A percentile compares a stretch with the other conserved stretches of the same genome.
phyloP scores from a whole-genome alignment of 2,329 filamentous ascomycete genomes.

The Colletotrichum falcatum region DNA sequence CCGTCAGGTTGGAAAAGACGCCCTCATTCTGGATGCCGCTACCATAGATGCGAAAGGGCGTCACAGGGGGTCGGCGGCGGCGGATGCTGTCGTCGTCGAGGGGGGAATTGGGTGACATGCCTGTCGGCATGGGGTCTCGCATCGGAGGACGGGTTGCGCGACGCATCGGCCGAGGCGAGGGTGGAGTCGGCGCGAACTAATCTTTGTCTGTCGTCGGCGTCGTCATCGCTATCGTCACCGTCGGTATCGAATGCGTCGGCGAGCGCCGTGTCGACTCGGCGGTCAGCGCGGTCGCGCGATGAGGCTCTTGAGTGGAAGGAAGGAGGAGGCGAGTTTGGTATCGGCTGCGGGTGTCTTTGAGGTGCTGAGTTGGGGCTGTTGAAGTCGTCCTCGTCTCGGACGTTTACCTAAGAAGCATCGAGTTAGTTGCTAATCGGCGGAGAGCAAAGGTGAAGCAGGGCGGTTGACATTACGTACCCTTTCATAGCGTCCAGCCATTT shows the following conservation, averaged over 20 bases:
- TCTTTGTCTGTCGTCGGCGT: constrained; percentile 85
- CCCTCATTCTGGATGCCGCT: constrained; percentile 87
- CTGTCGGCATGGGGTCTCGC: constrained; percentile 41
- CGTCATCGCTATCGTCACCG: constrained; percentile 80
- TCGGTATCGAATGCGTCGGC: constrained; percentile 93
- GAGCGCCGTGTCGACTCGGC: constrained; percentile 78
- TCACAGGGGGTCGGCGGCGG: constrained; percentile 45
- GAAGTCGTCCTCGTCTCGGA: constrained; percentile 67
- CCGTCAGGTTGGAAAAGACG: constrained; percentile 94
- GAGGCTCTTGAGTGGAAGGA: constrained; percentile 91
- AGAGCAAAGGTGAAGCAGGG: background rate
- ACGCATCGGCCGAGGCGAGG: constrained; percentile 43
- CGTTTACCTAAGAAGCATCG: constrained; percentile 62
- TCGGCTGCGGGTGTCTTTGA: constrained; percentile 48
- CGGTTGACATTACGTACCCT: constrained; percentile 58
- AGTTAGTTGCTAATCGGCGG: constrained; percentile 5
- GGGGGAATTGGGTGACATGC: constrained; percentile 42
- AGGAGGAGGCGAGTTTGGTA: constrained; percentile 75
- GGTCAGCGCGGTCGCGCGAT: constrained; percentile 56
- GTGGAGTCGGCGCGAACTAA: constrained; percentile 77
- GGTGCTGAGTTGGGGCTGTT: constrained; percentile 51
- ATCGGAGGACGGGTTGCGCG: constrained; percentile 39
- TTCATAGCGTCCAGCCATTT: constrained; percentile 69
- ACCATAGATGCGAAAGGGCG: constrained; percentile 71
- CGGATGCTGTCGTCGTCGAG: constrained; percentile 44